These are phyloP conservation scores for Pichia sp. DNA, from an alignment of 1,139 yeast genomes.

Conservation along the genomic window DNA sequence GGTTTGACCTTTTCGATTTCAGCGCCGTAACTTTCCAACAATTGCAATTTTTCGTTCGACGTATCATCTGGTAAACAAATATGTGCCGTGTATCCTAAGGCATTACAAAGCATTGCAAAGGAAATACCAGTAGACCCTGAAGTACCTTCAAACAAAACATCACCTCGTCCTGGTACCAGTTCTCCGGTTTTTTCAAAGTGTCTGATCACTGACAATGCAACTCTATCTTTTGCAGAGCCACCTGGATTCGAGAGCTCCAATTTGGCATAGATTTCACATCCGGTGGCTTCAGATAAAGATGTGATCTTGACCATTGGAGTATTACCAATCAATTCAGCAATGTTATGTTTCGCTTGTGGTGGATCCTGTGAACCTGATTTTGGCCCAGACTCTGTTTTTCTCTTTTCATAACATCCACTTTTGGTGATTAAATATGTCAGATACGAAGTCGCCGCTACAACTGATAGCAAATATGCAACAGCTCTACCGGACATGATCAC, in stretches of 20 bases:
- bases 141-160: slow-evolving; percentile 85
- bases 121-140: slow-evolving; percentile 96
- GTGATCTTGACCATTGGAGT: slow-evolving; percentile 78
- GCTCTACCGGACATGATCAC: not conserved
- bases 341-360: slow-evolving; percentile 5
- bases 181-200: slow-evolving; percentile 56
- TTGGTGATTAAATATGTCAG: slow-evolving; percentile 2
- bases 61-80: slow-evolving; percentile 96
- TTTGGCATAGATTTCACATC: slow-evolving; percentile 81
- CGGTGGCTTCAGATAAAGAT: slow-evolving; percentile 67
- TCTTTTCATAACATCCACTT: not conserved
- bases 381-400: too few species aligned
- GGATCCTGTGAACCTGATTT: not conserved
- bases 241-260: slow-evolving; percentile 86
- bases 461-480: not conserved
- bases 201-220: slow-evolving; percentile 76
- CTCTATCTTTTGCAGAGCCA: slow-evolving; percentile 93
- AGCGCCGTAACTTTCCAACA: slow-evolving; percentile 74
- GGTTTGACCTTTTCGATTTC: slow-evolving; percentile 84
- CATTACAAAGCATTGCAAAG: slow-evolving; percentile 78
- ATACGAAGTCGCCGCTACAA: not conserved
- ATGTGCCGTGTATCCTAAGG: slow-evolving; percentile 83
- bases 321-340: slow-evolving; percentile 72
- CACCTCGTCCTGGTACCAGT: slow-evolving; percentile 49
- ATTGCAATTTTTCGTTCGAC: slow-evolving; percentile 67